Percentiles rank a stretch among this genome's conserved stretches.
Conservation (phyloP, 306 rosid genomes). For the Hippophae gyantsensis region DNA sequence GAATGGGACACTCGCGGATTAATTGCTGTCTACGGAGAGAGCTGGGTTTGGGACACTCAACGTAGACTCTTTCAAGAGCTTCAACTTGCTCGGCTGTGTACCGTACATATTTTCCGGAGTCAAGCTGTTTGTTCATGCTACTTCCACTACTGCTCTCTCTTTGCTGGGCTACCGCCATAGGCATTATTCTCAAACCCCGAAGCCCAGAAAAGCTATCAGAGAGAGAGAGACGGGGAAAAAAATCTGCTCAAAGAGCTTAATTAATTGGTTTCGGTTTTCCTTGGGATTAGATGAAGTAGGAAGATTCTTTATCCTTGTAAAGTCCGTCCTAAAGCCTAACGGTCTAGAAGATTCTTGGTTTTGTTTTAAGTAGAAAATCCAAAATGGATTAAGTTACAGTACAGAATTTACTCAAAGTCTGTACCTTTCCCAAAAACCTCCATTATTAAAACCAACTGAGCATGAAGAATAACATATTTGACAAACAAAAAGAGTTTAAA, state of each 20-base stretch:
- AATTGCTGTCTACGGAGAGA: slow-evolving; percentile 84
- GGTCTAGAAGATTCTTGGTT: slow-evolving; percentile 17
- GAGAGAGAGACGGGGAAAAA: background rate
- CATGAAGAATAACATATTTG: background rate
- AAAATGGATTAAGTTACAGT: slow-evolving; percentile 4
- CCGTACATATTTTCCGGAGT: slow-evolving; percentile 81
- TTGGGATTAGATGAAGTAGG: background rate
- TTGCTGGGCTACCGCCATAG: slow-evolving; percentile 79
- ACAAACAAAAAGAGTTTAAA: background rate
- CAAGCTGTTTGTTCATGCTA: slow-evolving; percentile 68
- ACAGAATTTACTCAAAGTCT: slow-evolving; percentile 18
- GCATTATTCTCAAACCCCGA: slow-evolving; percentile 37
- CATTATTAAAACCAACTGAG: slow-evolving; percentile 11
- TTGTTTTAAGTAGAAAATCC: slow-evolving; percentile 19
- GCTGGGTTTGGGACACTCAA: slow-evolving; percentile 96
- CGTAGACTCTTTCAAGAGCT: slow-evolving; percentile 82
- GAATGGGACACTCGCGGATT: slow-evolving; percentile 91
- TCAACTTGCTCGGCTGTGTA: slow-evolving; percentile 93
- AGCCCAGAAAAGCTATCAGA: slow-evolving; percentile 1
- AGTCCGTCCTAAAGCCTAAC: slow-evolving; percentile 17
- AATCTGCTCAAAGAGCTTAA: background rate
- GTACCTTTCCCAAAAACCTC: slow-evolving; percentile 11
- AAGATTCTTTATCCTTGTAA: slow-evolving; percentile 27
- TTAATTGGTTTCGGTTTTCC: slow-evolving; percentile 10
- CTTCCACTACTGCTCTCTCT: slow-evolving; percentile 84